Percentiles rank a stretch among this genome's conserved stretches.
Evolutionary conservation across 495 filamentous ascomycete species (phyloP).

Genomic region (Lasiosphaeria hispida): DNA sequence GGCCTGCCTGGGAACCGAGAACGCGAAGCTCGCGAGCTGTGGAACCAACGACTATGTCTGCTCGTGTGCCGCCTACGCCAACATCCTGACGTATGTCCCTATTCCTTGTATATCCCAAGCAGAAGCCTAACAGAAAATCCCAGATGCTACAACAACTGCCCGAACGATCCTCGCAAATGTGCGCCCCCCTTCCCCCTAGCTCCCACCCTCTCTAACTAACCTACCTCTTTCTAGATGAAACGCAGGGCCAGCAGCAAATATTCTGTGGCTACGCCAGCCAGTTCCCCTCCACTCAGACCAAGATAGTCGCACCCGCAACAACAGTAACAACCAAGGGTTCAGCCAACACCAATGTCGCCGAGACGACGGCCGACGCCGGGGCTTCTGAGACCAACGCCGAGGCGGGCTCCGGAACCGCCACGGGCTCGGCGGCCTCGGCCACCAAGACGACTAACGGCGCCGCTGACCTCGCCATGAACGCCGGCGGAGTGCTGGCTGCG

Average conservation of each 20-base stretch:
- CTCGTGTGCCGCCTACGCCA: conserved; percentile 35
- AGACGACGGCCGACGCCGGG: conserved; percentile 7
- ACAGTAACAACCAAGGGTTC: conserved; percentile 4
- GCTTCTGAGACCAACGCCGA: conserved; percentile 17
- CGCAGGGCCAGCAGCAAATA: conserved; percentile 35
- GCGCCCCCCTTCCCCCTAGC: not conserved
- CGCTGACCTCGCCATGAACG: conserved; percentile 32
- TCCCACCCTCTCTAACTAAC: not conserved
- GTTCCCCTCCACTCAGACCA: conserved; percentile 30
- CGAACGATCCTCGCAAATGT: conserved; percentile 37
- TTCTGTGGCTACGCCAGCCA: conserved; percentile 42
- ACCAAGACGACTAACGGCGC: conserved; percentile 30
- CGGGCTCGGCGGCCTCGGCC: conserved; percentile 21
- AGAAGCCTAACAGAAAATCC: not conserved
- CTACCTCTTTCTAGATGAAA: not conserved
- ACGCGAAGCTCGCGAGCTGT: conserved; percentile 38
- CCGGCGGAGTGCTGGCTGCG: conserved; percentile 30
- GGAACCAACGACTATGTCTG: conserved; percentile 38
- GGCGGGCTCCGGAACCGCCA: conserved; percentile 14
- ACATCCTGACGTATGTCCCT: conserved; percentile 38
- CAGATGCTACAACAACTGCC: conserved; percentile 52
- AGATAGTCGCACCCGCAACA: not conserved
- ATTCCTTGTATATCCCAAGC: not conserved
- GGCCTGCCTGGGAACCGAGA: conserved; percentile 39
- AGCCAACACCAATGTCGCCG: conserved; percentile 18